phyloP scores from a whole-genome alignment of 164 flowering plant species.

The Tetrastigma voinierianum region DNA sequence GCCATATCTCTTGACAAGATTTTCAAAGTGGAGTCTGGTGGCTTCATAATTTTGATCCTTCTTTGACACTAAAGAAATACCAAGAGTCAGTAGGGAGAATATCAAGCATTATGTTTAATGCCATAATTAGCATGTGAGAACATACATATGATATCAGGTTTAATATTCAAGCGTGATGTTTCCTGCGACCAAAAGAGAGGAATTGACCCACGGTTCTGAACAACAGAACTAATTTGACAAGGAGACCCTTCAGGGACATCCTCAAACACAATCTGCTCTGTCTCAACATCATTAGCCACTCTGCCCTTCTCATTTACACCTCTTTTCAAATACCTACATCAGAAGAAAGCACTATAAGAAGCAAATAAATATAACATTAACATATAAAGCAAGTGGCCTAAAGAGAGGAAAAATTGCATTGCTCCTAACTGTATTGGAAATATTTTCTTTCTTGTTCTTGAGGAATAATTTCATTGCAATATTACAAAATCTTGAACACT shows the following conservation, averaged over 20 bases:
- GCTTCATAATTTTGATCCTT: conserved; percentile 49
- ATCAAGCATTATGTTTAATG: neutral
- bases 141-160: conserved; percentile 62
- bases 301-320: conserved; percentile 95
- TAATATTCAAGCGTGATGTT: conserved; percentile 51
- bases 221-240: conserved; percentile 58
- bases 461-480: too few species aligned
- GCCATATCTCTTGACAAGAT: conserved; percentile 54
- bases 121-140: neutral
- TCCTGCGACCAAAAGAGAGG: conserved; percentile 64
- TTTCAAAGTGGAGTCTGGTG: conserved; percentile 52
- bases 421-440: too few species aligned
- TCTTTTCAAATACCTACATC: conserved; percentile 78
- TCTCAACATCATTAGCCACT: conserved; percentile 99
- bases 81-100: neutral
- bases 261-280: conserved; percentile 98
- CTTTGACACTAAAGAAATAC: conserved; percentile 37
- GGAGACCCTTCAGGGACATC: conserved; percentile 68
- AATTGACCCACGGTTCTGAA: conserved; percentile 59
- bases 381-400: neutral
- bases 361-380: neutral
- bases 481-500: too few species aligned
- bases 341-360: neutral
- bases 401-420: neutral
- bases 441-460: too few species aligned